Evolutionary conservation across 2,329 filamentous ascomycete genomes (phyloP), one percentile per base, ranked within the genome.

Genomic region (Aspergillus costaricaensis): DNA sequence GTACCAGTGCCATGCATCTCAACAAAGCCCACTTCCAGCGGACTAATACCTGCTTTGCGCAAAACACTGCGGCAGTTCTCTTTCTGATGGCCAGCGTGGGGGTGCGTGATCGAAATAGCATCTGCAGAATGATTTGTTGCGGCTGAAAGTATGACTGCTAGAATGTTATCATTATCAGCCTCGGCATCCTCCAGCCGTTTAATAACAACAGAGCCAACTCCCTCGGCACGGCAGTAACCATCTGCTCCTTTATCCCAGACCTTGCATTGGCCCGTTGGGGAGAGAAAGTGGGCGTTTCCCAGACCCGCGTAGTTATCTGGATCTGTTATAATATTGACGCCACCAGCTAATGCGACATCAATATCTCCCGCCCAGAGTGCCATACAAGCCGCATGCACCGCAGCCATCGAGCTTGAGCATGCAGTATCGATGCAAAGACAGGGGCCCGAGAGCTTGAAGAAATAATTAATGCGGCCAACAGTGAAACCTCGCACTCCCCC

Each of bases 311-410:
- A 91, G 79, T 88, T 90, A 73, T 93, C 90, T 0, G 90, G 88
- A 75, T 91, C 91, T 52, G 90, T 92, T 76, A 92, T 82, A 10
- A 74, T 55, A 57, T 91, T 92, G n/a, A 90, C 79, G 62, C 91
- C 91, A 60, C 91, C 91, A 2, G 90, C 89, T 38, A 92, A 86
- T 1, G 90, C 91, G 6, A 88, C 93, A 71, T 95, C 91, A 61
- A 87, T 90, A 65, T 95, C 91, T 50, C 87, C 86, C 6, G 85
- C 84, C 84, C 88, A 89, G 6, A 92, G 79, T 0, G 91, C 85
- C 4, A 86, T 88, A 76, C 90, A 93, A 14, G 86, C 85, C 5
- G 25, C 7, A 5, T 27, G 7, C 7, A 5, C 7, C 25, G 25
- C 25, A 27, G 25, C 7, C 5, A 27, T 27, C 7, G 25, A 27